Evolutionary conservation across 2,329 filamentous ascomycete genomes (phyloP), one percentile per base, ranked within the genome.

Genomic region (Colletotrichum destructivum): DNA sequence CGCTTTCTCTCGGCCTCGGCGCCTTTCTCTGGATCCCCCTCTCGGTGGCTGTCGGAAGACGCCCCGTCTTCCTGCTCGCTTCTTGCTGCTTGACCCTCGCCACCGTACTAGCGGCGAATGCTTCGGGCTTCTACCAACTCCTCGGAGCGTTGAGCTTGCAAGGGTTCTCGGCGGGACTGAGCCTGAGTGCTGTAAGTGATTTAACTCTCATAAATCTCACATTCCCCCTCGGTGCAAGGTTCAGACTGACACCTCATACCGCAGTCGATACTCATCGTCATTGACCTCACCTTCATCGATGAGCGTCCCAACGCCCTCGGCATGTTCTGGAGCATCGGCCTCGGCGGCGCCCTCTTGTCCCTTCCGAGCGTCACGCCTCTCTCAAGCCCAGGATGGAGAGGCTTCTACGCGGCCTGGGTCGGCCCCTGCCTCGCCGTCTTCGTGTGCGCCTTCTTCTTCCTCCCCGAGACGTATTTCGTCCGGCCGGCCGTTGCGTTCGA

Each of bases 401-500:
- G 68, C 0, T 79, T 81, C 62, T 84, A 82, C 73, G 74, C 75
- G 23, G 71, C 69, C 18, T 81, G 79, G 80, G 66, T 76, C 1
- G 74, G 77, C 7, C 77, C 78, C 2, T 72, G 76, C 8, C 42
- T 73, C 1, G 42, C 79, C 4, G 68, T 80, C 0, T 73, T 82
- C 23, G 2, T 81, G 1, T 65, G 80, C 2, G 75, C 76, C 1
- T 77, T 81, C 40, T 71, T 81, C 26, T 76, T 80, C 15, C 79
- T 76, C 26, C 81, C 81, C 0, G 82, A 84, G 57, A 84, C 81
- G 1, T 84, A 81, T 72, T 84, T 83, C 75, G 77, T 81, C 62
- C 79, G 83, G 1, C 82, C 82, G 0, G 79, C 79, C 0, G 78
- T 84, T 11, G 82, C 83, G 7, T 83, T 83, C 51, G 79, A 84